Percentiles rank a stretch among this genome's conserved stretches.
Conservation (phyloP, 73 alveolate genomes). For the Effrenium voratum region DNA sequence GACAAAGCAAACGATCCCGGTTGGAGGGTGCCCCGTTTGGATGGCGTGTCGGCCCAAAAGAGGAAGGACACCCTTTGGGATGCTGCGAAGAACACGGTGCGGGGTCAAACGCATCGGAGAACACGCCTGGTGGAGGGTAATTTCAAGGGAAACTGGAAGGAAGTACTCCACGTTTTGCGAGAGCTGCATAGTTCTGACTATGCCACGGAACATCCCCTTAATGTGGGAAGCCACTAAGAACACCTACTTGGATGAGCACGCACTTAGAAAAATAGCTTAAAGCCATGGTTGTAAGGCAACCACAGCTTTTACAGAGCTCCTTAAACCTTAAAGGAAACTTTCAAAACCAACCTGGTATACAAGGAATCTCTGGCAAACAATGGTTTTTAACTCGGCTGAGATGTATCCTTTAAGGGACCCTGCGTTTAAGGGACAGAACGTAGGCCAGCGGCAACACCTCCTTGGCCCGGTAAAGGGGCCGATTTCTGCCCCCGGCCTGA, state of each 20-base stretch:
- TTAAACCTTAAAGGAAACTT: neutral
- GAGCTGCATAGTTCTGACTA: neutral
- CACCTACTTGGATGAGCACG: neutral
- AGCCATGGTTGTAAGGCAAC: neutral
- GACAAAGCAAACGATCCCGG: too few species aligned
- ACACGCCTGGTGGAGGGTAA: too few species aligned
- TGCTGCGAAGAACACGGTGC: too few species aligned
- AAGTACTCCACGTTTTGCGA: neutral
- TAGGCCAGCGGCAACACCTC: neutral
- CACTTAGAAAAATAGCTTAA: neutral
- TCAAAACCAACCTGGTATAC: neutral
- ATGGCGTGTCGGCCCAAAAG: too few species aligned
- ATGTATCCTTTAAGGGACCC: neutral
- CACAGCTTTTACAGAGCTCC: conserved; percentile 22
- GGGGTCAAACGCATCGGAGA: too few species aligned
- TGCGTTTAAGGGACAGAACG: neutral
- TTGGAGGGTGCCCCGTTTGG: too few species aligned
- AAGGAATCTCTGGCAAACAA: neutral
- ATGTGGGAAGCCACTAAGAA: too few species aligned
- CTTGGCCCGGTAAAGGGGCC: neutral
- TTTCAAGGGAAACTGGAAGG: too few species aligned
- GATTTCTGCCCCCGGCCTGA: neutral
- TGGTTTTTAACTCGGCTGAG: neutral
- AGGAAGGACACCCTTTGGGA: too few species aligned
- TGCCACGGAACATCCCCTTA: neutral